Conservation (phyloP, 768 basidiomycete genomes). For the Pholiota microspora region DNA sequence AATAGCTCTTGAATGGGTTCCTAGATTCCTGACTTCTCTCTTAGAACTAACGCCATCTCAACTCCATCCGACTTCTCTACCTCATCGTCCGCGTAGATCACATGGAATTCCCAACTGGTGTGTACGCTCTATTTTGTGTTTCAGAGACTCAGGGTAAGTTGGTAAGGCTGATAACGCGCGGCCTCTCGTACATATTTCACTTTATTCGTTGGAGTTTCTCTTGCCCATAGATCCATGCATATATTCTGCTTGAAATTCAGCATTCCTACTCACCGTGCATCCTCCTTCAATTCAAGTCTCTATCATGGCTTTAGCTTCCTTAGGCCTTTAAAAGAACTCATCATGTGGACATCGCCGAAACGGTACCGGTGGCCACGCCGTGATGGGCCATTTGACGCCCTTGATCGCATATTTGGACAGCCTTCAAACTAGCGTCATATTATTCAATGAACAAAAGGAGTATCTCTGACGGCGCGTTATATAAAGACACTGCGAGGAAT, state of each 20-base stretch:
- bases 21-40: background rate
- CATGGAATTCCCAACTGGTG: background rate
- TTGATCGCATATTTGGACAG: constrained; percentile 2
- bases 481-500: background rate
- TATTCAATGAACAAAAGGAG: background rate
- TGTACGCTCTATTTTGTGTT: background rate
- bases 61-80: too few species aligned
- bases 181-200: too few species aligned
- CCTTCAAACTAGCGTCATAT: background rate
- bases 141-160: background rate
- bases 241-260: background rate
- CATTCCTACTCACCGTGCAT: background rate
- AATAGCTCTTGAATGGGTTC: background rate
- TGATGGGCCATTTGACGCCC: constrained; percentile 4
- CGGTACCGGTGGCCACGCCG: background rate
- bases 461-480: background rate
- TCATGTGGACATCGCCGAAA: background rate
- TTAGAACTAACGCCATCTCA: background rate
- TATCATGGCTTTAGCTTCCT: background rate
- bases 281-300: background rate
- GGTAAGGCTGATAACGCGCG: background rate
- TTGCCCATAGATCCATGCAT: background rate
- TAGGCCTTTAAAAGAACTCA: background rate
- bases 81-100: background rate
- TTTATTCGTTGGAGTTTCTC: too few species aligned